Base-by-base conservation (phyloP, 305 asterid genomes). In the Fraxinus sp. region DNA sequence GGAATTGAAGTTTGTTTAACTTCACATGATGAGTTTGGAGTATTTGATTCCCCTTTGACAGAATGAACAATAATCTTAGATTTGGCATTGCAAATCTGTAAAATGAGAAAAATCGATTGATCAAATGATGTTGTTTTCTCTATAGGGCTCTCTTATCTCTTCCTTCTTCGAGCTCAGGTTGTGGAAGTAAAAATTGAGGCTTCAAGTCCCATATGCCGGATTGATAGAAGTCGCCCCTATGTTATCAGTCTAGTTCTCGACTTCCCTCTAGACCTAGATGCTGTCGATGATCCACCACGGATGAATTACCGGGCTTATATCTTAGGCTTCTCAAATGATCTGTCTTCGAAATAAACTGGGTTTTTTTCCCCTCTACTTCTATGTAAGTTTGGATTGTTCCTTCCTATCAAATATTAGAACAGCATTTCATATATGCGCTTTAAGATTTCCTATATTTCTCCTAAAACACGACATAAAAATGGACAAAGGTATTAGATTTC, bases 1-100 rank as follows among this genome's bases (percentile, higher is more conserved):
- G 16, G 74, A 28, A 14, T 70, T 70, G 41, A 52, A 52, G 64
- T 52, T 52, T 52, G 24, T 52, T 52, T n/a, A 49, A 49, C 59
- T 52, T 52, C 62, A 52, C 62, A 16, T 5, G 24, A 52, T 16
- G 9, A 32, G 22, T 28, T 30, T 70, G 76, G n/a, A 70, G 14
- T 70, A 16, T 70, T 70, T 28, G 41, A 32, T 70, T 32, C 76
- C 10, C 44, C 14, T 72, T 72, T 33, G 26, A 72, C 49, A 72
- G 26, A 72, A 14, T 72, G 26, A 72, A 72, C 76, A 72, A 72
- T 72, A 72, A 33, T 72, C 76, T 72, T 72, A 10, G 41, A 32
- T 33, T 72, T 33, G 76, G 24, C 13, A 11, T 64, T 64, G 35
- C 16, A 64, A 64, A 8, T 24, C 73, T 32, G 22, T 30, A 28